phyloP scores from a whole-genome alignment of 768 basidiomycete genomes.

The Amanita subjunquillea region DNA sequence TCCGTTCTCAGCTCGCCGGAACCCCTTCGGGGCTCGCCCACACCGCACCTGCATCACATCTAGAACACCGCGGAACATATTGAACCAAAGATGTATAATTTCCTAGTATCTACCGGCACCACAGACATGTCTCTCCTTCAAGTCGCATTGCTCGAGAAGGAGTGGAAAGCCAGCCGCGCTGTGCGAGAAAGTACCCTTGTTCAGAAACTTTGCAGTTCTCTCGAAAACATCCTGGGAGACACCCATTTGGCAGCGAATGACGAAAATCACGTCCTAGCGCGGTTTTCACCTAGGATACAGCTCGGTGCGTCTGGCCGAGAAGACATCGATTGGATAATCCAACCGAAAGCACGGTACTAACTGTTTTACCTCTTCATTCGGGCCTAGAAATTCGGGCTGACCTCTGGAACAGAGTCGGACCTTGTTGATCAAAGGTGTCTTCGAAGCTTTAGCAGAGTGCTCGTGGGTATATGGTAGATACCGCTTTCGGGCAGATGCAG shows the following conservation, averaged over 20 bases:
- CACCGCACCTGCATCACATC: too few species aligned
- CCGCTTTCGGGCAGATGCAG: background rate
- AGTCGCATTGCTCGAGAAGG: conserved; percentile 6
- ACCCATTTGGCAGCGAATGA: conserved; percentile 7
- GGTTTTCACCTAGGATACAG: conserved; percentile 10
- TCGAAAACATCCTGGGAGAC: conserved; percentile 10
- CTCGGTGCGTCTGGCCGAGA: background rate
- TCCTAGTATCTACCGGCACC: conserved; percentile 7
- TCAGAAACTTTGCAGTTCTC: conserved; percentile 9
- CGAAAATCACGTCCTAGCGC: conserved; percentile 7
- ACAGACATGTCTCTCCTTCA: conserved; percentile 4
- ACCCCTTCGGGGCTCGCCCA: too few species aligned
- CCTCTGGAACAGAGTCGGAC: conserved; percentile 3
- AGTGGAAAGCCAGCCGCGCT: conserved; percentile 1
- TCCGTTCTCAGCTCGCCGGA: too few species aligned
- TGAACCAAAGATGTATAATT: conserved; percentile 5
- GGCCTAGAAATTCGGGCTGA: conserved; percentile 8
- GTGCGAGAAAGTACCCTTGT: conserved; percentile 1
- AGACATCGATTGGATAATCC: conserved; percentile 8
- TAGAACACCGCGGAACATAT: too few species aligned
- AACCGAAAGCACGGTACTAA: conserved; percentile 5
- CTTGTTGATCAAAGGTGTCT: conserved; percentile 5
- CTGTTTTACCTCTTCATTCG: conserved; percentile 4
- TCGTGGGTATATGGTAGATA: conserved; percentile 3
- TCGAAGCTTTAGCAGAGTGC: conserved; percentile 2